Evolutionary conservation across 2,329 filamentous ascomycete genomes (phyloP).

Genomic region (Botrytis paeoniae): DNA sequence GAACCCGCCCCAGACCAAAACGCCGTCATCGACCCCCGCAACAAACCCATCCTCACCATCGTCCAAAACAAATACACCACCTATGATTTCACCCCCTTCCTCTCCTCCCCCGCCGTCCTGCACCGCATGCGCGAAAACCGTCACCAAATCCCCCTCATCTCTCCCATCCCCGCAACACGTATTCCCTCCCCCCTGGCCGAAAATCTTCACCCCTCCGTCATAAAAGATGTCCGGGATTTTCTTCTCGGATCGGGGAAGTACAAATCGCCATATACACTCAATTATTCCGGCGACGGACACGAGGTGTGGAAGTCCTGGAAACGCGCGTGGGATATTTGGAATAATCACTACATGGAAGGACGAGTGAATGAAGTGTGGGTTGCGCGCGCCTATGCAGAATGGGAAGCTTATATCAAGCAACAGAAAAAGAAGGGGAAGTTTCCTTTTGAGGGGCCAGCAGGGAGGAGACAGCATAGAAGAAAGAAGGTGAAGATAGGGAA

Average conservation of each 20-base stretch:
- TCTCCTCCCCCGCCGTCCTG: slow-evolving; percentile 23
- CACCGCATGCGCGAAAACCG: background rate
- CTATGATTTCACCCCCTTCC: slow-evolving; percentile 26
- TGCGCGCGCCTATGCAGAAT: slow-evolving; percentile 20
- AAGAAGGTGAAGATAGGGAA: slow-evolving; percentile 7
- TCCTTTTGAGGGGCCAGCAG: background rate
- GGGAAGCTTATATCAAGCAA: slow-evolving; percentile 7
- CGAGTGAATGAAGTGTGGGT: slow-evolving; percentile 30
- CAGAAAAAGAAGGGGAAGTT: slow-evolving; percentile 19
- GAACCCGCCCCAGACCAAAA: background rate
- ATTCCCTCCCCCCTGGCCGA: slow-evolving; percentile 28
- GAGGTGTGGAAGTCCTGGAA: slow-evolving; percentile 36
- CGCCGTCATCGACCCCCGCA: background rate
- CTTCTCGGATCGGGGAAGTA: slow-evolving; percentile 1
- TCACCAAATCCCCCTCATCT: slow-evolving; percentile 21
- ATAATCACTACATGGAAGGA: slow-evolving; percentile 35
- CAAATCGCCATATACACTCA: background rate
- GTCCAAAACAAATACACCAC: slow-evolving; percentile 11
- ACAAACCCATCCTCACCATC: background rate
- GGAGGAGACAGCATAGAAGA: background rate
- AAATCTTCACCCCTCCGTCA: slow-evolving; percentile 24
- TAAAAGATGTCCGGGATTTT: slow-evolving; percentile 21
- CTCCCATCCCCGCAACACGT: slow-evolving; percentile 23
- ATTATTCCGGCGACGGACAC: slow-evolving; percentile 17
- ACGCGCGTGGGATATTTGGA: slow-evolving; percentile 37